Evolutionary conservation across 768 basidiomycete genomes (phyloP), one percentile per base, ranked within the genome.

Genomic region (Naganishia vaughanmartiniae): DNA sequence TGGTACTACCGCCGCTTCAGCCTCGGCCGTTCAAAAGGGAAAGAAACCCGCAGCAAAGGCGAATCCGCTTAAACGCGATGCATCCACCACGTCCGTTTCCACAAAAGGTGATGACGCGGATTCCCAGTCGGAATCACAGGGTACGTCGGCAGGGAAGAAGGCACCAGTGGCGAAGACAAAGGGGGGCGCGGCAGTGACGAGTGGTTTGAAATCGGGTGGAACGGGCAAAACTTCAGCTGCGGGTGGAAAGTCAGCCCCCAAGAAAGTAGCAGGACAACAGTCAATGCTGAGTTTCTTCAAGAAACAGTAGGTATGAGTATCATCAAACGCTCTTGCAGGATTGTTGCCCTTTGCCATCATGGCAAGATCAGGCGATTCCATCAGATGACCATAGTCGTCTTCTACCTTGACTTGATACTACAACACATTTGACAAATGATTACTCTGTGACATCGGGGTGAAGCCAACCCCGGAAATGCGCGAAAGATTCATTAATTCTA

Each of bases 261-360:
- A 69, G 57, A 58, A 69, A 45, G 34, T 17, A 24, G 56, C 54
- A 34, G 68, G 68, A 0, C 68, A 69, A 63, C 39, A 46, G 36
- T 54, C 68, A 21, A 48, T 69, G 45, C 34, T 58, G 11, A 54
- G 68, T 42, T 69, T 45, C 39, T 69, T 69, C 57, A 69, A 69
- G 46, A 69, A 69, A 48, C 45, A 57, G 21, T 69, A 56, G 31
- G 28, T 15, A 45, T 21, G 30, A 15, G 33, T 17, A n/a, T 3
- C 5, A 31, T 30, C 30, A 33, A 7, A 55, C 17, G 28, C 54
- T 55, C 15, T 30, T 7, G 6, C 4, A n/a, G 30, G n/a, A n/a
- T n/a, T n/a, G n/a, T n/a, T n/a, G n/a, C n/a, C n/a, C 26, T 54
- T 9, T 36, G 36, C 15, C n/a, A 24, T 3, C 24, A 4, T 51